Evolutionary conservation across 2,329 filamentous ascomycete genomes (phyloP).

Genomic region (Fusarium dlaminii): DNA sequence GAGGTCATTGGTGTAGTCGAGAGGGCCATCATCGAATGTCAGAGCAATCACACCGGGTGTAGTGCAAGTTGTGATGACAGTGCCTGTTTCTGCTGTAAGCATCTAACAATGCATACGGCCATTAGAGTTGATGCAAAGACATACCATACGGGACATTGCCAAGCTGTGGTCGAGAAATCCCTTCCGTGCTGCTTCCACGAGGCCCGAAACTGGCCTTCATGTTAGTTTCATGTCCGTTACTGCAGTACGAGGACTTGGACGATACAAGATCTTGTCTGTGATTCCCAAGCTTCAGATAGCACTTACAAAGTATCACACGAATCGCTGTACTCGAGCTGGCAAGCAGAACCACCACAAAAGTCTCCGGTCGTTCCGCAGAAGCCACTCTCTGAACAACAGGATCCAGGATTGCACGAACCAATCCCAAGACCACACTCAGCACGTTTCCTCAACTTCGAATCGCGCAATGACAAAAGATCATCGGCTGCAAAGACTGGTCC

Average conservation of each 20-base stretch:
- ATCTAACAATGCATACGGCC: slow-evolving; percentile 4
- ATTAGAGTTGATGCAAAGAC: slow-evolving; percentile 8
- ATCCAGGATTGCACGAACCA: slow-evolving; percentile 46
- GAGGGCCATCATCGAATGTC: slow-evolving; percentile 60
- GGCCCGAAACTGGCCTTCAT: slow-evolving; percentile 44
- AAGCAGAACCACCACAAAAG: slow-evolving; percentile 51
- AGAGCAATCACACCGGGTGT: slow-evolving; percentile 52
- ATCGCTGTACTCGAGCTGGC: slow-evolving; percentile 53
- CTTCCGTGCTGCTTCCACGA: slow-evolving; percentile 45
- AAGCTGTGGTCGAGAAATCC: slow-evolving; percentile 44
- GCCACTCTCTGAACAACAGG: slow-evolving; percentile 51
- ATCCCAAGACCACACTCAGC: slow-evolving; percentile 48
- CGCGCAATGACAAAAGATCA: slow-evolving; percentile 17
- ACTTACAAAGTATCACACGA: slow-evolving; percentile 55
- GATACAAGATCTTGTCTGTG: background rate
- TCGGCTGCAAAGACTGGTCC: slow-evolving; percentile 27
- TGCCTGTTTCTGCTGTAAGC: slow-evolving; percentile 42
- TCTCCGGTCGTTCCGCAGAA: slow-evolving; percentile 50
- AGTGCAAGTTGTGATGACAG: slow-evolving; percentile 49
- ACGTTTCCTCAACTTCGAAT: slow-evolving; percentile 31
- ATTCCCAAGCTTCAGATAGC: background rate
- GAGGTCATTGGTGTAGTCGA: slow-evolving; percentile 52
- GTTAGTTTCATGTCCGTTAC: slow-evolving; percentile 17
- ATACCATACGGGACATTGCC: slow-evolving; percentile 52
- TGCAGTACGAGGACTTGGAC: background rate